Evolutionary conservation across 805 yeast species (phyloP), one percentile per base, ranked within the genome.

Genomic region (Candida michaelii): DNA sequence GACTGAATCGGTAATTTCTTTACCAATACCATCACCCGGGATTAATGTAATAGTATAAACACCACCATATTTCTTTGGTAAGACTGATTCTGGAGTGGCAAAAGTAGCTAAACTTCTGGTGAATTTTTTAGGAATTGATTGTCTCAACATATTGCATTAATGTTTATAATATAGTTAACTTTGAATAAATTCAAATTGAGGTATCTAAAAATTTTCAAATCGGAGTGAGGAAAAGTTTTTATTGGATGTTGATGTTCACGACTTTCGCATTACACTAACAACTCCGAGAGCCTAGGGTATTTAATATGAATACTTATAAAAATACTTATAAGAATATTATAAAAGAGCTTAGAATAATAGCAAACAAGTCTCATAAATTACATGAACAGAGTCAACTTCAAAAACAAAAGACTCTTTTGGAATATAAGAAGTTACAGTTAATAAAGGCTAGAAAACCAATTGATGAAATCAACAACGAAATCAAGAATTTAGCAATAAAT

Each of bases 1-100:
- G 47, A 91, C 99, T 18, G 97, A 85, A 66, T 86, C 91, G 46
- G 98, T 85, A 63, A 90, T 87, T 74, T 90, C 97, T 62, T 83
- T 84, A 68, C 99, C 99, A 54, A 90, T 85, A 79, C 98, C 98
- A 64, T 91, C 99, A 71, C 99, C 97, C 46, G 98, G 98, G 56
- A 91, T 84, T 65, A 91, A 77, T 39, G 99, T 91, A 45, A 93
- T 97, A 40, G 91, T 86, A 77, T 80, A 90, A 64, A 83, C 83
- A 49, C 97, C 96, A 55, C 98, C 98, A 72, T 88, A 89, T 71
- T 87, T 85, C 74, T 88, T 88, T 59, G 96, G 95, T 59, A 86
- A 74, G 50, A 77, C 77, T 47, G 77, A 58, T 63, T 80, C 85
- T 42, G 84, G 76, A 21, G 82, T 67, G 43, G 81, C 77, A 44